Evolutionary conservation across 2,329 filamentous ascomycete species (phyloP).

Genomic region (Pseudocercospora fuligena): DNA sequence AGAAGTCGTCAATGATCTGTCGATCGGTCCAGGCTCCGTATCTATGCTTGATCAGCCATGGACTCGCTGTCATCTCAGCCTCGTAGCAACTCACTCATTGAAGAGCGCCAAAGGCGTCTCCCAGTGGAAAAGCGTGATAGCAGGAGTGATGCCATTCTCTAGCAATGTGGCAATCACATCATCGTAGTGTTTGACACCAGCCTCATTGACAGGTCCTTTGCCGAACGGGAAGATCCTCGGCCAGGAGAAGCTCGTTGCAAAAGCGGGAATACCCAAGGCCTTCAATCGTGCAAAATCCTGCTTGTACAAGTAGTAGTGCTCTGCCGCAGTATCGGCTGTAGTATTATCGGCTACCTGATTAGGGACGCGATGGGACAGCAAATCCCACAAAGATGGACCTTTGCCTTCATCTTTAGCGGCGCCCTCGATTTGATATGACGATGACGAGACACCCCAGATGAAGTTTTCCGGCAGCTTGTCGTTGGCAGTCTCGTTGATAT

Average conservation of each 20-base stretch:
- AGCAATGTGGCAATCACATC: conserved; percentile 52
- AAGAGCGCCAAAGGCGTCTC: conserved; percentile 35
- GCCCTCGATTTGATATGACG: conserved; percentile 42
- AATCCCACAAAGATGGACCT: conserved; percentile 35
- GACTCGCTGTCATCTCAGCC: neutral
- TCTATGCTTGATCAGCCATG: conserved; percentile 4
- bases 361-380: conserved; percentile 33
- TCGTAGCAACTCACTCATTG: conserved; percentile 13
- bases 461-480: conserved; percentile 44
- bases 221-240: conserved; percentile 56
- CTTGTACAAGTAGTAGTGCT: conserved; percentile 24
- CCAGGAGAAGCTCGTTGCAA: conserved; percentile 55
- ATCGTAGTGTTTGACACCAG: conserved; percentile 54
- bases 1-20: conserved; percentile 46
- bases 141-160: conserved; percentile 49
- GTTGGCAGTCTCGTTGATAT: conserved; percentile 40
- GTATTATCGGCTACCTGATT: conserved; percentile 45
- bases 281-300: conserved; percentile 42
- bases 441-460: conserved; percentile 40
- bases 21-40: conserved; percentile 48
- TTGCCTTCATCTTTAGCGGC: conserved; percentile 38
- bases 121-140: conserved; percentile 54
- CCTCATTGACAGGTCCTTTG: conserved; percentile 52
- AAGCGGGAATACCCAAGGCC: conserved; percentile 41
- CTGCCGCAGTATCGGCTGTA: conserved; percentile 29